These are phyloP conservation scores for Hysterangium stoloniferum DNA, from an alignment of 768 basidiomycete species.

Conservation along the genomic window DNA sequence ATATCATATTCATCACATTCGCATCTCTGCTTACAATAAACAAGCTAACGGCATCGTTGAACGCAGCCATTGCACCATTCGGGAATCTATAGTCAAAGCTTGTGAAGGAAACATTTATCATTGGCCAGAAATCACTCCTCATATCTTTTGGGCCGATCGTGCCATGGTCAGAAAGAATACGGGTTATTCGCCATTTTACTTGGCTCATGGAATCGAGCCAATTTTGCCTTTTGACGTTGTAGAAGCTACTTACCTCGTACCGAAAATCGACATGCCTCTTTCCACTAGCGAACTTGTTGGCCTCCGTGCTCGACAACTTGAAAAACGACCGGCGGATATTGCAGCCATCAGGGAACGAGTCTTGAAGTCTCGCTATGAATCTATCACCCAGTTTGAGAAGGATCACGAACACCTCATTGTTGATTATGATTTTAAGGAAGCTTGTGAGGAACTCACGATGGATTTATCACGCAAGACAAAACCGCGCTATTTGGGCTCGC, in stretches of 20 bases:
- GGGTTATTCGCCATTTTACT: constrained; percentile 2
- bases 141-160: constrained; percentile 10
- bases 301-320: too few species aligned
- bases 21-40: constrained; percentile 12
- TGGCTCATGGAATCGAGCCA: constrained; percentile 2
- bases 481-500: too few species aligned
- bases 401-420: constrained; percentile 4
- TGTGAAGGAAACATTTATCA: background rate
- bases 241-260: constrained; percentile 5
- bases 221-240: background rate
- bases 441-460: too few species aligned
- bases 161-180: background rate
- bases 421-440: background rate
- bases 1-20: constrained; percentile 4
- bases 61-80: background rate
- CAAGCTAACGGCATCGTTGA: constrained; percentile 11
- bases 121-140: constrained; percentile 3
- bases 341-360: background rate
- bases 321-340: constrained; percentile 14
- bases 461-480: too few species aligned
- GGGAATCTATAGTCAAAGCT: constrained; percentile 10
- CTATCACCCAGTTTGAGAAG: constrained; percentile 15
- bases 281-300: background rate
- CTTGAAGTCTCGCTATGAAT: background rate
- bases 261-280: background rate